Evolutionary conservation across 345 rosid species (phyloP), one percentile per base, ranked within the genome.

Genomic region (Populus pruinosa): DNA sequence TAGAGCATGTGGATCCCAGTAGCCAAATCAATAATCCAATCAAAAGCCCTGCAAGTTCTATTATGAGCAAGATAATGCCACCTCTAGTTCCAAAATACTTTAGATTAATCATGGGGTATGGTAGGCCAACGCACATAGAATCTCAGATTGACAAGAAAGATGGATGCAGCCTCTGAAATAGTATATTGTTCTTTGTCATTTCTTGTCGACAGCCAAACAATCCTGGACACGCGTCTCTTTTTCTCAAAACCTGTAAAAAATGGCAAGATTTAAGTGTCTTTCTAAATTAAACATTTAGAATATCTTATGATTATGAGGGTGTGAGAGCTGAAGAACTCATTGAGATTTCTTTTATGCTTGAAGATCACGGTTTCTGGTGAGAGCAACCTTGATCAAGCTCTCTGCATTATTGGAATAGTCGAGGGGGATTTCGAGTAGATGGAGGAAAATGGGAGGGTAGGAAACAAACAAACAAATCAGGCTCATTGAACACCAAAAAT

Each of bases 331-430:
- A 63, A 63, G 67, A 63, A 63, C 29, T 29, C 33, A n/a, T 62
- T 9, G 20, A 21, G 66, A 16, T 76, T 36, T 72, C 69, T 18
- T 47, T 56, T 77, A 81, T 61, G 68, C 85, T 85, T 82, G 47
- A 77, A 65, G 80, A 74, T 81, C 80, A 84, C 87, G 87, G 72
- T 69, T 55, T 25, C 76, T 73, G 41, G 23, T 59, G 50, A 23
- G 75, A 78, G 79, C 4, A n/a, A 29, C 14, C 21, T 29, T 29
- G 50, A 20, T 62, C 7, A 6, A 21, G 29, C 36, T 17, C 55
- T 77, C 78, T 81, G 72, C 31, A 81, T 81, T 81, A 81, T 70
- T 70, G 78, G 25, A 33, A 47, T 4, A 64, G 70, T 62, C 35
- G 65, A 78, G 69, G 61, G 65, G 25, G 12, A 29, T 62, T 43